Conservation (phyloP, 306 rosid species). For the Ziziphus jujuba region DNA sequence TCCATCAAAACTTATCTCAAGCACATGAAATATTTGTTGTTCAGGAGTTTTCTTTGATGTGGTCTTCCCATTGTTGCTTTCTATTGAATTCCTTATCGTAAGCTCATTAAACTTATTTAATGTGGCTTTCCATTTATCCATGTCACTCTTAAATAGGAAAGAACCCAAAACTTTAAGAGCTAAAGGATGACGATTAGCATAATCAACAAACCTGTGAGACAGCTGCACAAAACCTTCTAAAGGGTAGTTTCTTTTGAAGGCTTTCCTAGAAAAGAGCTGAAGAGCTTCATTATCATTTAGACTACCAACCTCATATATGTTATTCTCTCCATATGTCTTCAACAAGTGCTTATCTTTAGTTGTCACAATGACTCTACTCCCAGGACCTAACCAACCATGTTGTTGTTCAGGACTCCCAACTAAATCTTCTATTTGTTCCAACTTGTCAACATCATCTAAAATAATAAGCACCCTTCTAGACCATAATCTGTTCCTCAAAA, state of each 20-base stretch:
- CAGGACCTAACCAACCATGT: slow-evolving; percentile 33
- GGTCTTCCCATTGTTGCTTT: too few relatives aligned
- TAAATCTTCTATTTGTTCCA: slow-evolving; percentile 25
- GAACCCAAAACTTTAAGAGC: slow-evolving; percentile 13
- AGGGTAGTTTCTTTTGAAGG: slow-evolving; percentile 21
- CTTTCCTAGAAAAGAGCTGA: slow-evolving; percentile 29
- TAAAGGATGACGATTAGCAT: slow-evolving; percentile 37
- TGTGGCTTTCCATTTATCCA: slow-evolving; percentile 20
- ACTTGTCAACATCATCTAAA: slow-evolving; percentile 24
- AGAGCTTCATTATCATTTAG: slow-evolving; percentile 27
- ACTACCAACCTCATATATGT: slow-evolving; percentile 13
- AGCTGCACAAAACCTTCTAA: background rate
- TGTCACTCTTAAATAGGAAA: background rate
- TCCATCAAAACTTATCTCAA: slow-evolving; percentile 30
- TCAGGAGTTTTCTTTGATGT: background rate
- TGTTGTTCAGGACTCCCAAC: slow-evolving; percentile 7
- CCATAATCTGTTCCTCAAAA: background rate
- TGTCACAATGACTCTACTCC: slow-evolving; percentile 38
- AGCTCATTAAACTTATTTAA: slow-evolving; percentile 6
- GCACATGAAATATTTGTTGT: background rate
- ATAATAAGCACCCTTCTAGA: slow-evolving; percentile 4
- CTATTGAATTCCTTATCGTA: too few relatives aligned
- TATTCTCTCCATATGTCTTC: slow-evolving; percentile 1
- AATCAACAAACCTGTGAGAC: background rate
- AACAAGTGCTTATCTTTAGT: slow-evolving; percentile 28